Evolutionary conservation across 176 grass and related monocot species (phyloP).

Genomic region (Musa schizocarpa): DNA sequence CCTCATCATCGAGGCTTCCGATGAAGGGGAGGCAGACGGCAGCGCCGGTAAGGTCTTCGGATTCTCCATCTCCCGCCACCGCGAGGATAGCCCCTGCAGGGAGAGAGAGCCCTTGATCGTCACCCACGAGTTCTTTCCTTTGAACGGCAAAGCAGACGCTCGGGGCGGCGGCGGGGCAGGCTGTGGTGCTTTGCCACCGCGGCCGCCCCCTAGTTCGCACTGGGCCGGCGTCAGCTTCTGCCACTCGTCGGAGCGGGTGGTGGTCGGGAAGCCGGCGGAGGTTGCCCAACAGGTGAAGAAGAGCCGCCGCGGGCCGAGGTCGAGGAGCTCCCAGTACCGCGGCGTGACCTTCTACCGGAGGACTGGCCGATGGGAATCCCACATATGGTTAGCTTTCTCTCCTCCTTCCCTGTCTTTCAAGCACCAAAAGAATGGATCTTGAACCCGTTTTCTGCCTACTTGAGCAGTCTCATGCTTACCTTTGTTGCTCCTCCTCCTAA

Average conservation of each 20-base stretch:
- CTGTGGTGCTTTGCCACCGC: background rate
- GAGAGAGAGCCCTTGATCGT: slow-evolving; percentile 12
- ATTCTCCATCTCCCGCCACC: slow-evolving; percentile 5
- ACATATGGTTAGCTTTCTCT: slow-evolving; percentile 43
- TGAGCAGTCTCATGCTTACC: background rate
- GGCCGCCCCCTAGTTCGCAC: background rate
- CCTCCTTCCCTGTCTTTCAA: background rate
- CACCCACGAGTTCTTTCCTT: slow-evolving; percentile 63
- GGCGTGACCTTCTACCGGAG: slow-evolving; percentile 81
- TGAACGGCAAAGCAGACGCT: background rate
- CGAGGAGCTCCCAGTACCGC: slow-evolving; percentile 70
- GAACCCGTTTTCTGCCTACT: background rate
- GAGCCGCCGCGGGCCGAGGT: slow-evolving; percentile 60
- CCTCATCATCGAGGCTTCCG: background rate
- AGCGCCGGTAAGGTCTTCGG: background rate
- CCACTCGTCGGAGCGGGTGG: slow-evolving; percentile 2
- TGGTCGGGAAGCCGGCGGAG: slow-evolving; percentile 13
- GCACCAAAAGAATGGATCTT: background rate
- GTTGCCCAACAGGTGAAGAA: slow-evolving; percentile 29
- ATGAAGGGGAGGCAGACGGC: background rate
- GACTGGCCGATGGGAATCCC: slow-evolving; percentile 66
- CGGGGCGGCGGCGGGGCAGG: background rate
- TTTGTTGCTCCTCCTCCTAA: background rate
- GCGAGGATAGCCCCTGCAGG: background rate
- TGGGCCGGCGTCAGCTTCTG: slow-evolving; percentile 8